Percentiles rank a stretch among this genome's conserved stretches.
phyloP scores from a whole-genome alignment of 192 early-diverging fungal genomes.

The Diversispora epigaea region DNA sequence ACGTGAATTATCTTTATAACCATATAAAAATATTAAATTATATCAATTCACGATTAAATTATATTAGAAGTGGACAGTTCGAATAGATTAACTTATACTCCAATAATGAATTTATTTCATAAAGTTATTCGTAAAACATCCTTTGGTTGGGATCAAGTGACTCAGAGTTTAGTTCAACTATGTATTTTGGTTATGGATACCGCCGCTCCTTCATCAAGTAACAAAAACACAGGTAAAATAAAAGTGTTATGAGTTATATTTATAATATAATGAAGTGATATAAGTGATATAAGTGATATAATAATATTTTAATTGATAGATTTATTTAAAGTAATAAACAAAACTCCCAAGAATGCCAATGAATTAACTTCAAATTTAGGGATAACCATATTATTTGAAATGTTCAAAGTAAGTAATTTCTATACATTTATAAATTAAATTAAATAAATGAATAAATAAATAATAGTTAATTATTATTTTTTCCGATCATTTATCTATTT shows the following conservation, averaged over 20 bases:
- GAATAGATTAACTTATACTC: constrained; percentile 29
- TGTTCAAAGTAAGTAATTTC: constrained; percentile 47
- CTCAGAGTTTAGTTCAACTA: constrained; percentile 52
- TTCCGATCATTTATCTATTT: too few species aligned
- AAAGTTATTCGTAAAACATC: constrained; percentile 49
- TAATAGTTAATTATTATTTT: too few species aligned
- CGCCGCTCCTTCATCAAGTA: constrained; percentile 36
- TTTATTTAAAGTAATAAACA: constrained; percentile 13
- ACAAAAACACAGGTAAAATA: constrained; percentile 9
- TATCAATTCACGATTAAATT: not conserved
- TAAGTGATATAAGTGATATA: not conserved
- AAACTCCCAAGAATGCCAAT: constrained; percentile 36
- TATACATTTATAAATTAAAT: too few species aligned
- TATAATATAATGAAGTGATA: constrained; percentile 4
- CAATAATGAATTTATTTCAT: constrained; percentile 37
- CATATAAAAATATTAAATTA: constrained; percentile 6
- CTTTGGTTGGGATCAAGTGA: constrained; percentile 55
- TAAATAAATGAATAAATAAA: too few species aligned
- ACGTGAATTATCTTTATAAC: not conserved
- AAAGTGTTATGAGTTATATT: not conserved
- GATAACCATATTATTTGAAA: constrained; percentile 44
- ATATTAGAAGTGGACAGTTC: constrained; percentile 30
- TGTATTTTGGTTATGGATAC: constrained; percentile 53
- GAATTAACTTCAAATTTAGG: constrained; percentile 46
- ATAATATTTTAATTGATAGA: not conserved